Evolutionary conservation across 305 asterid genomes (phyloP).

Genomic region (Solanum hybrid): DNA sequence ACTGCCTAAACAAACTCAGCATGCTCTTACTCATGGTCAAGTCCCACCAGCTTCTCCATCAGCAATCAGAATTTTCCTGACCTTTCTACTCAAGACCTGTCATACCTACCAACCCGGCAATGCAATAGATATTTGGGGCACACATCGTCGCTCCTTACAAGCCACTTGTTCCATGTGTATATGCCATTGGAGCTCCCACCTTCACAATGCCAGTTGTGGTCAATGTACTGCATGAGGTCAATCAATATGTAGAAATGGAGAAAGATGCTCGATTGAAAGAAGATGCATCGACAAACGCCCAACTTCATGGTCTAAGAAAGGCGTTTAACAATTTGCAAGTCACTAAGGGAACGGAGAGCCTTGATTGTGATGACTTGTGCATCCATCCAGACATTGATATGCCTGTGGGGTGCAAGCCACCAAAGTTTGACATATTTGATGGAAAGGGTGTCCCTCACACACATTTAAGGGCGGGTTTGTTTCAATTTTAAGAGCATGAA

Average conservation of each 20-base stretch:
- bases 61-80: too few relatives aligned
- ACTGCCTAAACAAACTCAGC: background rate
- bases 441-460: background rate
- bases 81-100: background rate
- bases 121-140: background rate
- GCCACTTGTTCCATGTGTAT: background rate
- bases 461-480: background rate
- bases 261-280: background rate
- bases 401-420: background rate
- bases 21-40: background rate
- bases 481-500: background rate
- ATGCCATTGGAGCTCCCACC: background rate
- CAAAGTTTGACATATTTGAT: background rate
- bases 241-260: background rate
- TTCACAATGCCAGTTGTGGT: background rate
- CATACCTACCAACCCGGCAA: background rate
- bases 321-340: background rate
- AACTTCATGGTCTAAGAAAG: background rate
- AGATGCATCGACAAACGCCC: background rate
- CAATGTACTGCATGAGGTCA: background rate
- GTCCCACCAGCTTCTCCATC: background rate
- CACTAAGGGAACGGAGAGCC: background rate
- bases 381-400: background rate
- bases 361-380: background rate
- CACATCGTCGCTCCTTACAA: background rate